Percentiles rank a stretch among this genome's conserved stretches.
phyloP scores from a whole-genome alignment of 2,329 filamentous ascomycete species.

The Davidsoniella virescens region DNA sequence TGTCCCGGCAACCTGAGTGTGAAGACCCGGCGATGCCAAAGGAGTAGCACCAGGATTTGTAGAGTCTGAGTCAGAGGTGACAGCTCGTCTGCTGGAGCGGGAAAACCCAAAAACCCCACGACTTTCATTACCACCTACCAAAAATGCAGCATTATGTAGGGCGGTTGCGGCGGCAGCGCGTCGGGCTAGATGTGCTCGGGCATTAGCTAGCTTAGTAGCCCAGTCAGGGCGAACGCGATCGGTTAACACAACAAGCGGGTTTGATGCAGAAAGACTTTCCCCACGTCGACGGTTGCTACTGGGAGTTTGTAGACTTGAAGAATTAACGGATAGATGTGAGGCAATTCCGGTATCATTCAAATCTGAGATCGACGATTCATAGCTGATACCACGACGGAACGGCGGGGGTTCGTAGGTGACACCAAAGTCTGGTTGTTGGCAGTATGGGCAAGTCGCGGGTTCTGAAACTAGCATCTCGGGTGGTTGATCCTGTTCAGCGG shows the following conservation, averaged over 20 bases:
- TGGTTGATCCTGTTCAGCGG: slow-evolving; percentile 20
- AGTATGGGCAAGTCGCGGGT: slow-evolving; percentile 85
- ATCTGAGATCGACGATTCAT: slow-evolving; percentile 31
- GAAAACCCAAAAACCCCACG: slow-evolving; percentile 18
- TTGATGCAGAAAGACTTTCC: slow-evolving; percentile 59
- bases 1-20: slow-evolving; percentile 1
- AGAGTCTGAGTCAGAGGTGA: not conserved
- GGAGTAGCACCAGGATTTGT: not conserved
- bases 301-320: slow-evolving; percentile 27
- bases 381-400: slow-evolving; percentile 69
- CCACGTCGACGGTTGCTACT: slow-evolving; percentile 28
- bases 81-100: not conserved
- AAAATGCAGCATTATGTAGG: slow-evolving; percentile 82
- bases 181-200: slow-evolving; percentile 68
- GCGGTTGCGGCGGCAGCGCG: slow-evolving; percentile 86
- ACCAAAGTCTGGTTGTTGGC: slow-evolving; percentile 85
- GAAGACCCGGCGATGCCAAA: not conserved
- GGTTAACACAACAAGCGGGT: slow-evolving; percentile 77
- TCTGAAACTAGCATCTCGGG: slow-evolving; percentile 67
- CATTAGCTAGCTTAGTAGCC: slow-evolving; percentile 74
- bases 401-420: slow-evolving; percentile 86
- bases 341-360: slow-evolving; percentile 58
- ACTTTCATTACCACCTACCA: slow-evolving; percentile 47
- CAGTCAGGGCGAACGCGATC: slow-evolving; percentile 88
- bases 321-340: slow-evolving; percentile 65